Base-by-base conservation (phyloP, 2,329 filamentous ascomycete species). In the Aspergillus flavus region DNA sequence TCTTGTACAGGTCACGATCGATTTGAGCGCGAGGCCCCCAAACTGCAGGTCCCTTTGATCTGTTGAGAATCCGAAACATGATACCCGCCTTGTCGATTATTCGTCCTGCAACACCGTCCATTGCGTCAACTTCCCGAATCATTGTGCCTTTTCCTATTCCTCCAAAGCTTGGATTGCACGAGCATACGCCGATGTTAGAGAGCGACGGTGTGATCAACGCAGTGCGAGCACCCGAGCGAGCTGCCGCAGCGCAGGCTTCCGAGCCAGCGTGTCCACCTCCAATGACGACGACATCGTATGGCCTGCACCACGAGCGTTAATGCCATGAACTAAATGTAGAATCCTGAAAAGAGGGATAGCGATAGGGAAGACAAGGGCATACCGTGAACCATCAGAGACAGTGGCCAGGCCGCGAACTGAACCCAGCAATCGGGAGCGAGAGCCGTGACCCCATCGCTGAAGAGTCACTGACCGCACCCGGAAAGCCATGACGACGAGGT, bases 111-210 rank as follows among this genome's bases (percentile, higher is more conserved):
- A 99, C 82, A 0, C 95, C 95, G 73, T 98, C 95, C 64, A 99
- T 84, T 0, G 95, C 95, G 81, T 99, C 95, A 36, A 99, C 90
- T 79, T 99, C 95, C 48, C 94, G 89, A 57, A 99, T 83, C 83
- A 99, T 97, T 11, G 92, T 98, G 19, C 95, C 95, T 77, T 99
- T 99, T 52, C 95, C 95, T 70, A 99, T 98, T n/a, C 95, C 95
- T 45, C 95, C 95, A 74, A 99, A 96, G 67, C 93, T 96, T 1
- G 94, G 94, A 76, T 98, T 98, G 81, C 94, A 98, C 41, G 94
- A 97, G 81, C 94, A 98, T 34, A 95, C 92, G 61, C 94, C 94
- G 23, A 98, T 88, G 71, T 97, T 97, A 63, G 94, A 89, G 62
- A 92, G 79, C 64, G 91, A 93, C 2, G 94, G 95, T 1, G 95